phyloP scores from a whole-genome alignment of 768 basidiomycete genomes.

The Leucocoprinus sp. region DNA sequence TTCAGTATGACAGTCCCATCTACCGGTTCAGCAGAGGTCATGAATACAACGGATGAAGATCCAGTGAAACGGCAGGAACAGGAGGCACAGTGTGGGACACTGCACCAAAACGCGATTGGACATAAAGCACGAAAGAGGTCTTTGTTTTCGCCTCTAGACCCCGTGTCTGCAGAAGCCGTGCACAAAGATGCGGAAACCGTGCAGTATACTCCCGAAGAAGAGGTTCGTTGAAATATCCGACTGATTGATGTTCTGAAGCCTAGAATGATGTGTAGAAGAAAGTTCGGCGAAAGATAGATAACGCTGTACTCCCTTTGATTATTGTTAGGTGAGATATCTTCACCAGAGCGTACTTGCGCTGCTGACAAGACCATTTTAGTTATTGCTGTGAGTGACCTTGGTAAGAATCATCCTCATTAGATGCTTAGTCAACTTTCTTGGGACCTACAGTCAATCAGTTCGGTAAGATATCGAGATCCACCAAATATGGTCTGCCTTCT shows the following conservation, averaged over 20 bases:
- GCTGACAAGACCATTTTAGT: background rate
- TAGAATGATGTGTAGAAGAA: conserved; percentile 21
- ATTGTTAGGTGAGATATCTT: conserved; percentile 33
- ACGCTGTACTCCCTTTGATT: conserved; percentile 40
- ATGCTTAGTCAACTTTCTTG: conserved; percentile 13
- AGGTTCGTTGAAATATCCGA: conserved; percentile 23
- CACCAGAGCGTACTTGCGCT: background rate
- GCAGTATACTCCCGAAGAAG: conserved; percentile 41
- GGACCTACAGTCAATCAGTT: conserved; percentile 37
- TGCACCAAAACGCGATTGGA: conserved; percentile 31
- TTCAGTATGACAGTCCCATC: conserved; percentile 1
- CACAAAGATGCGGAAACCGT: conserved; percentile 41
- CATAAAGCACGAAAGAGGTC: conserved; percentile 32
- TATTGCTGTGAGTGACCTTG: conserved; percentile 26
- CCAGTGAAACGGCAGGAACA: conserved; percentile 12
- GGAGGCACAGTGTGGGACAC: conserved; percentile 26
- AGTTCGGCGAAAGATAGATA: conserved; percentile 44
- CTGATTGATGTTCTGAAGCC: background rate
- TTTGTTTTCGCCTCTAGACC: conserved; percentile 43
- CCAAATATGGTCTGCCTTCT: background rate
- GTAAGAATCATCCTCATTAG: background rate
- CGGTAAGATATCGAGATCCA: conserved; percentile 21
- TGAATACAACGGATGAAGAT: background rate
- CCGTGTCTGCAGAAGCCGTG: conserved; percentile 39
- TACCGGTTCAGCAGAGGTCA: background rate